Percentiles rank a stretch among this genome's conserved stretches.
Evolutionary conservation across 257 asterid genomes (phyloP).

Genomic region (Paraleonurus japonicus): DNA sequence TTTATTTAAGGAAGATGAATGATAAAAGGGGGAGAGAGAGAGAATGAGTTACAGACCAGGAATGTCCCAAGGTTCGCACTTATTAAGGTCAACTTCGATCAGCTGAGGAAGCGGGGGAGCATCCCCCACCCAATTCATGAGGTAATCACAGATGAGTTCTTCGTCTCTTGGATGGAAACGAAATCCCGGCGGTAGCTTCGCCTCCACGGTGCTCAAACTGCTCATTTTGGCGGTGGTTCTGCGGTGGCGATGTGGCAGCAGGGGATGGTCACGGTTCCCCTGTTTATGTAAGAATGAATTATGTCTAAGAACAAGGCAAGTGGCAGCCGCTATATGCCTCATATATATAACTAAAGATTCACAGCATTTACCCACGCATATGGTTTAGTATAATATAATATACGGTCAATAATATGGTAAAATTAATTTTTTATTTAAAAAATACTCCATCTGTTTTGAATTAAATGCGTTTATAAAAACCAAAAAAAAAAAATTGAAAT

Average conservation of each 20-base stretch:
- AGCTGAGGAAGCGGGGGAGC: constrained; percentile 45
- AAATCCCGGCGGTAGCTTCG: constrained; percentile 86
- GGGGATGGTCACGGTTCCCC: not conserved
- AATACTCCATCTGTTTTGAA: too few species aligned
- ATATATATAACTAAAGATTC: not conserved
- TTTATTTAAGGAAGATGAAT: not conserved
- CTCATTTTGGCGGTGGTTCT: constrained; percentile 37
- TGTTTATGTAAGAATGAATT: not conserved
- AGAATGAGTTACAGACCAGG: constrained; percentile 67
- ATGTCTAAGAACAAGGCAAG: constrained; percentile 21
- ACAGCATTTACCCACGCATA: not conserved
- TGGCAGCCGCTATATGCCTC: constrained; percentile 3
- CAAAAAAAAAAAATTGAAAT: too few species aligned
- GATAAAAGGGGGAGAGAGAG: not conserved
- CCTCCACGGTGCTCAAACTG: constrained; percentile 72
- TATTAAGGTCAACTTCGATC: constrained; percentile 81
- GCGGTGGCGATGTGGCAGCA: too few species aligned
- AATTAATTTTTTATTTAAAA: not conserved
- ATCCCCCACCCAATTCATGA: constrained; percentile 53
- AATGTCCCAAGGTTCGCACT: constrained; percentile 94
- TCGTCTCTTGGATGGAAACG: constrained; percentile 87
- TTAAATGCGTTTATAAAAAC: too few species aligned
- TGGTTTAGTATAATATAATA: not conserved
- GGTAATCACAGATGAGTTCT: constrained; percentile 79
- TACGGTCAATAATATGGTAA: not conserved